Evolutionary conservation across 2,329 filamentous ascomycete species (phyloP), one percentile per base, ranked within the genome.

Genomic region (Myriosclerotinia scirpicola): DNA sequence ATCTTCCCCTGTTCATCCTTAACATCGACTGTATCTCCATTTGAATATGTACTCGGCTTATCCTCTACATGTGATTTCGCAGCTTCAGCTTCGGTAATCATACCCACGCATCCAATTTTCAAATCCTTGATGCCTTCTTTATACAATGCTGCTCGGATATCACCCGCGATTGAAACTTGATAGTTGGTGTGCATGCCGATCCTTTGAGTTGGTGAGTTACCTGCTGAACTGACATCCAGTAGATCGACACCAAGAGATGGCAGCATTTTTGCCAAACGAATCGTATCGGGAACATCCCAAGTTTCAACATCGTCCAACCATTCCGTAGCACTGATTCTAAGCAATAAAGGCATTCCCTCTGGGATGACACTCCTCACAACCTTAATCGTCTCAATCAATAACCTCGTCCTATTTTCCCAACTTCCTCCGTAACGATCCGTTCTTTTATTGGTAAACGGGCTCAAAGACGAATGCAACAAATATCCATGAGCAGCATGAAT

Each of bases 161-260:
- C 81, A 56, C 87, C 85, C 0, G 92, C 90, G 65, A 95, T 86
- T 52, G 88, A 86, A 30, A 88, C 84, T 80, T 96, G 93, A 81
- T 91, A 94, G 50, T 83, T 85, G 1, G 88, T 86, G 54, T 85
- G 83, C 15, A 82, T 73, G 26, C 59, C 58, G 9, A 74, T 54
- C 17, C 34, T 56, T 75, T 90, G 87, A 54, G 78, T 76, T 46
- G 81, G 77, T 75, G 87, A 84, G 75, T 91, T 90, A 50, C 91
- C 93, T 44, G 88, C 92, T 0, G 87, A 88, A 72, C 88, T 92
- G 67, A 96, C 86, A 76, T 97, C 93, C 40, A 97, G 82, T 20
- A 96, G 80, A 76, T 97, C 93, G 54, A 97, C 84, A 40, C 93
- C 93, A 15, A 83, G 81, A 0, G 84, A 85, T 0, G 91, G 90